These are phyloP conservation scores for Arthrobotrys entomopaga DNA, from an alignment of 2,329 filamentous ascomycete genomes.

Conservation along the genomic window DNA sequence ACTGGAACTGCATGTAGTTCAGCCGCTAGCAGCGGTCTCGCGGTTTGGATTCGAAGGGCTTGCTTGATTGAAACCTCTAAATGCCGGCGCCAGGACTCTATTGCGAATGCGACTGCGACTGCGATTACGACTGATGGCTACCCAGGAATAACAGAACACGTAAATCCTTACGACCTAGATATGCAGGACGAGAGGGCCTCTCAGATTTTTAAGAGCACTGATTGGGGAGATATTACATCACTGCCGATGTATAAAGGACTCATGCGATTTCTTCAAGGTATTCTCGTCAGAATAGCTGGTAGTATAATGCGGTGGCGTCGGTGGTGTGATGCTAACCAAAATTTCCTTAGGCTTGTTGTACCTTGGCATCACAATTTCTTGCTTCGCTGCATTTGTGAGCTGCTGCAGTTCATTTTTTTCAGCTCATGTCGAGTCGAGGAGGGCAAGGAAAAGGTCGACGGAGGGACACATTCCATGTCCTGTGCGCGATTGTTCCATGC, in stretches of 20 bases:
- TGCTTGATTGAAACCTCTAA: constrained; percentile 5
- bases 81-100: neutral
- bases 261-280: constrained; percentile 5
- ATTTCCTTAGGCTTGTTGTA: neutral
- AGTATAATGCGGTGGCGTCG: neutral
- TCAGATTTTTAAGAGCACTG: neutral
- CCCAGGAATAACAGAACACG: neutral
- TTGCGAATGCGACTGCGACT: no score
- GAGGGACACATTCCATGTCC: constrained; percentile 4
- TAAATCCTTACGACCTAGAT: neutral
- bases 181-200: neutral
- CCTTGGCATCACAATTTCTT: neutral
- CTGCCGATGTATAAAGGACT: constrained; percentile 2
- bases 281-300: neutral
- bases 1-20: neutral
- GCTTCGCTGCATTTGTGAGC: neutral
- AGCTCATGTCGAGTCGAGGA: neutral
- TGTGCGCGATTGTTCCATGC: neutral
- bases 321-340: no score
- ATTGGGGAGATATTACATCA: neutral
- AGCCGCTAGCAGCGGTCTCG: neutral
- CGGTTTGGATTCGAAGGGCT: constrained; percentile 3
- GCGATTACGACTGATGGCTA: neutral
- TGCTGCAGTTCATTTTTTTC: neutral
- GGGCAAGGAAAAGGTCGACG: constrained; percentile 2